Base-by-base conservation (phyloP, 495 filamentous ascomycete genomes). In the Penicillium soppii region DNA sequence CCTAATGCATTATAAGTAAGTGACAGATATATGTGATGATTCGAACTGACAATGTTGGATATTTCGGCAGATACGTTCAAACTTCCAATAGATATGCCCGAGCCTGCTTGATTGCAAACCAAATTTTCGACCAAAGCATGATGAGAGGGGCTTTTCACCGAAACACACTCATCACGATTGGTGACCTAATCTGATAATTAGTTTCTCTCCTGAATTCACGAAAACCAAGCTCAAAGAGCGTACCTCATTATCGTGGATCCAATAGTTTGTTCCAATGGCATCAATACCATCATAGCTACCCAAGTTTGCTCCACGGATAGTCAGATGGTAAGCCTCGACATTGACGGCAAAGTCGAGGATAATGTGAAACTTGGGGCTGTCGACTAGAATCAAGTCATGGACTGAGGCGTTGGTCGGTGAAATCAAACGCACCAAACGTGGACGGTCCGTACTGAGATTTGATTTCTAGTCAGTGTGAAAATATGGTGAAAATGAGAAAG, bases 131-230 rank as follows among this genome's bases (percentile, higher is more conserved):
- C 66, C 5, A 78, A 61, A 22, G 73, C 70, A 47, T 76, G 66
- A 42, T 68, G 61, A 9, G 71, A 65, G 4, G 74, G 74, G 7
- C 58, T 70, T 43, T 75, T 66, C 12, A 78, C 66, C 6, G 69
- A 71, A 20, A 78, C 67, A 41, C 75, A 78, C 52, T 78, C 75
- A 44, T 78, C 74, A 15, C 67, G 58, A 48, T 78, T 78, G 7
- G 74, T 74, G 0, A 77, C 60, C 60, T 66, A 27, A 1, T 3
- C 5, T 5, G 37, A 19, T 5, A 16, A 5, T 15, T n/a, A 15
- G 36, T 20, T 4, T 12, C 12, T 15, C 5, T 2, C 19, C 13
- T 12, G n/a, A 48, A 0, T 7, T 13, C 20, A 20, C 17, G 33
- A 12, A 12, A n/a, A 17, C 15, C 21, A 1, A 4, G n/a, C n/a